Percentiles rank a stretch among this genome's conserved stretches.
phyloP scores from a whole-genome alignment of 345 rosid genomes.

The Aquilaria yunnanensis region DNA sequence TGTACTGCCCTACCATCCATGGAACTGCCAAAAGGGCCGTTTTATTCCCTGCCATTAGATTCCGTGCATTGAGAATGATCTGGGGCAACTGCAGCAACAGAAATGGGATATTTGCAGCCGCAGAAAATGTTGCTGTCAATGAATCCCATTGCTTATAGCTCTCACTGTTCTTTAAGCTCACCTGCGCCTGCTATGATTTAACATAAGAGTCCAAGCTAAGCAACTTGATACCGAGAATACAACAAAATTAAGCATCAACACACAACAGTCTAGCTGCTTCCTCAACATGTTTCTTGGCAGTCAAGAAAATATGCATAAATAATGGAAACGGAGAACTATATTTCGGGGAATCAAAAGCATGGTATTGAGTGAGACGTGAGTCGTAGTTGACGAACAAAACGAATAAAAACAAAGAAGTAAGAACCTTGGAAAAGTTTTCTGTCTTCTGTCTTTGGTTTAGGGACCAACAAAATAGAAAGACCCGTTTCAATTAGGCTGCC shows the following conservation, averaged over 20 bases:
- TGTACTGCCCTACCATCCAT: constrained; percentile 53
- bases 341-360: background rate
- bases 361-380: background rate
- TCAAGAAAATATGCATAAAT: background rate
- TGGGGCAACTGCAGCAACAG: constrained; percentile 81
- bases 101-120: constrained; percentile 71
- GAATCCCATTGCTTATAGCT: constrained; percentile 68
- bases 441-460: background rate
- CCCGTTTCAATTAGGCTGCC: background rate
- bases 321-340: background rate
- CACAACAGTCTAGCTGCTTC: background rate
- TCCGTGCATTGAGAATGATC: constrained; percentile 75
- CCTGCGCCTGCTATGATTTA: constrained; percentile 32
- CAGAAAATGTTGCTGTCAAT: constrained; percentile 74
- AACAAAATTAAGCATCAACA: background rate
- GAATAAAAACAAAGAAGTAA: background rate
- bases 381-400: background rate
- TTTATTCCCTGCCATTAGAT: constrained; percentile 69
- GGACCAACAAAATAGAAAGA: background rate
- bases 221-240: background rate
- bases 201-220: background rate
- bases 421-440: background rate
- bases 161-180: constrained; percentile 26
- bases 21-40: constrained; percentile 85
- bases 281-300: background rate